phyloP scores from a whole-genome alignment of 2,329 filamentous ascomycete genomes.

The Aureobasidium sp. region DNA sequence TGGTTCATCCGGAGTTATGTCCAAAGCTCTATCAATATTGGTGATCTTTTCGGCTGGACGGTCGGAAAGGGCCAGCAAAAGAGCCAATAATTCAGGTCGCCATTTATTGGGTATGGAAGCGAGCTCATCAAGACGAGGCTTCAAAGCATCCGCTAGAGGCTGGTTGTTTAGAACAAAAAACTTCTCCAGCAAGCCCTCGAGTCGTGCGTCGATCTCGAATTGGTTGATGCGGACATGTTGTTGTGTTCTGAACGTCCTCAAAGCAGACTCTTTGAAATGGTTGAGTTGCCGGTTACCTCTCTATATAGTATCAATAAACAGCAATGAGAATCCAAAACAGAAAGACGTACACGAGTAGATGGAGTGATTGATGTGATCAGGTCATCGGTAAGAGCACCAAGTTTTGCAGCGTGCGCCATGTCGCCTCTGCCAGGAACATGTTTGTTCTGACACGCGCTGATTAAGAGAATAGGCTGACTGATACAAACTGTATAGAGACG shows the following conservation, averaged over 20 bases:
- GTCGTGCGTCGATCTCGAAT: conserved; percentile 48
- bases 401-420: conserved; percentile 78
- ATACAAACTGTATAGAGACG: background rate
- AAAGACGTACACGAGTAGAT: background rate
- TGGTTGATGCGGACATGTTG: conserved; percentile 53
- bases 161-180: conserved; percentile 85
- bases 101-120: conserved; percentile 63
- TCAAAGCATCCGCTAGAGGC: conserved; percentile 76
- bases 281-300: conserved; percentile 34
- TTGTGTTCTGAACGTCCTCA: conserved; percentile 43
- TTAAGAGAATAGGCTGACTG: background rate
- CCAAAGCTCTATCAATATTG: conserved; percentile 49
- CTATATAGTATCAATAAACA: background rate
- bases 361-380: conserved; percentile 70
- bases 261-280: conserved; percentile 42
- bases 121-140: conserved; percentile 66
- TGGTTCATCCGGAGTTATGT: conserved; percentile 49
- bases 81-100: conserved; percentile 81
- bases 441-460: background rate
- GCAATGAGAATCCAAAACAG: background rate
- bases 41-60: conserved; percentile 78
- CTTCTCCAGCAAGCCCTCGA: conserved; percentile 77
- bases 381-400: conserved; percentile 73
- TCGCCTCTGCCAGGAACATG: conserved; percentile 10
- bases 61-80: conserved; percentile 86